phyloP scores from a whole-genome alignment of 1,139 yeast species.

The Debaryomycetaceae sp. region DNA sequence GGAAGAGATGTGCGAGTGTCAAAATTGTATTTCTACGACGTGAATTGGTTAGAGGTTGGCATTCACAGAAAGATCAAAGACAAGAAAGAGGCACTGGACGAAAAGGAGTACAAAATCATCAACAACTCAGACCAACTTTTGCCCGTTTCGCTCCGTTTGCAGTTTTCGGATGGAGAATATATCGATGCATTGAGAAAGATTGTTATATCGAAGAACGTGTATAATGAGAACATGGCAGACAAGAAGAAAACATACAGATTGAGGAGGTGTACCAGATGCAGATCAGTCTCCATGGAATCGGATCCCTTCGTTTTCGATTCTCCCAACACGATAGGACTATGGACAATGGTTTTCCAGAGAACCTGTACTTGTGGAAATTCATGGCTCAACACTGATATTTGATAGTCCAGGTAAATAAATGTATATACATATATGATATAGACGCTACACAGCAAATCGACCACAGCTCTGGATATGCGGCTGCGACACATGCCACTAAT shows the following conservation, averaged over 20 bases:
- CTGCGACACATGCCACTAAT: no score
- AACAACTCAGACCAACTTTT: background rate
- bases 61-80: constrained; percentile 12
- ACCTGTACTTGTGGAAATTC: constrained; percentile 80
- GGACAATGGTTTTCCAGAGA: constrained; percentile 74
- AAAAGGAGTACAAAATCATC: background rate
- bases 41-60: constrained; percentile 63
- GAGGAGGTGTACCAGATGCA: constrained; percentile 66
- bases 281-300: constrained; percentile 52
- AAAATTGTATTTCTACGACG: constrained; percentile 63
- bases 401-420: background rate
- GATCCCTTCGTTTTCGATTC: constrained; percentile 43
- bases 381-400: constrained; percentile 44
- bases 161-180: constrained; percentile 20
- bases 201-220: constrained; percentile 17
- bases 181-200: constrained; percentile 48
- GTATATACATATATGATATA: no score
- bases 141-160: constrained; percentile 8
- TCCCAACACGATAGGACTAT: constrained; percentile 43
- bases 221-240: background rate
- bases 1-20: constrained; percentile 41
- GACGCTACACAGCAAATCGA: no score
- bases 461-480: no score
- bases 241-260: constrained; percentile 9
- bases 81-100: background rate